Conservation (phyloP, 208 protist species). For the Acanthamoeba healyi region DNA sequence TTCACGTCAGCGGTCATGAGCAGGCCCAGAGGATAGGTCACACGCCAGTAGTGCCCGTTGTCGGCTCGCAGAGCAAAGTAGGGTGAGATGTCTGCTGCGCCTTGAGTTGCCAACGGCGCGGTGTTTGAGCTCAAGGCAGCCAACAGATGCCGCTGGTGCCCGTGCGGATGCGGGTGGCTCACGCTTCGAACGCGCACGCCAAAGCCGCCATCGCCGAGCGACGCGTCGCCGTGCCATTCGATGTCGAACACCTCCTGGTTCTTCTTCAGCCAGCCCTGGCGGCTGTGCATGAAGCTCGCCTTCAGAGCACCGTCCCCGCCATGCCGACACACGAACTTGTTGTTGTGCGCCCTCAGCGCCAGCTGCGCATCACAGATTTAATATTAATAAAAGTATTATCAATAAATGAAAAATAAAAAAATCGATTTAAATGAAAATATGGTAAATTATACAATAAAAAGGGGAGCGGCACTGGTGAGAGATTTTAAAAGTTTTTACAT, state of each 20-base stretch:
- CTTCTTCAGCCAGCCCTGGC: conserved; percentile 58
- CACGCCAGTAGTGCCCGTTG: conserved; percentile 25
- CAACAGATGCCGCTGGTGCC: background rate
- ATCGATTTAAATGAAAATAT: no score
- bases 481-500: no score
- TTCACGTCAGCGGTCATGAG: background rate
- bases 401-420: background rate
- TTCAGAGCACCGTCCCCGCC: conserved; percentile 16
- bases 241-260: conserved; percentile 65
- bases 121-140: background rate
- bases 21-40: background rate
- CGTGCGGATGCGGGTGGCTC: background rate
- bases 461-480: no score
- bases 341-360: conserved; percentile 39
- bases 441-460: background rate
- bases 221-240: background rate
- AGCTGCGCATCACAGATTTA: conserved; percentile 5
- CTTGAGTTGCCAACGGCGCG: background rate
- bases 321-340: conserved; percentile 71
- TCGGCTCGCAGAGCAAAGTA: conserved; percentile 17
- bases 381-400: background rate
- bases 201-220: background rate
- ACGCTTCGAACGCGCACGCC: background rate
- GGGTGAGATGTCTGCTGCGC: background rate
- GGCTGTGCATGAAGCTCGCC: conserved; percentile 44